Conservation (phyloP, 345 rosid species). For the Murraya paniculata region DNA sequence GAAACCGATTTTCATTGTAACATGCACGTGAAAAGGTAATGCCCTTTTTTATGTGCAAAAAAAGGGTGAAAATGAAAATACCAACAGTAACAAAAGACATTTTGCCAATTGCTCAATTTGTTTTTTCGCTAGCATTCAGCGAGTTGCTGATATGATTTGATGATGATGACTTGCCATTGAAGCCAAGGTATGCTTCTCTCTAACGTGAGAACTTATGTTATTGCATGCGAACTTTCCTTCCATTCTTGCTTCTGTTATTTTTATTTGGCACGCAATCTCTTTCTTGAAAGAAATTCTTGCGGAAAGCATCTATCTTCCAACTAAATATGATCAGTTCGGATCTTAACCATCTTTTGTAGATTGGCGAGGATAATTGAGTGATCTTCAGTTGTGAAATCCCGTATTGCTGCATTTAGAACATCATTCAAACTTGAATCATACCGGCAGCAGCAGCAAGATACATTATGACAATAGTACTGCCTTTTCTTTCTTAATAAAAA, state of each 20-base stretch:
- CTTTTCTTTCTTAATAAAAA: too few species aligned
- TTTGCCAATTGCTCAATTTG: too few species aligned
- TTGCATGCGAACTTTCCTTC: background rate
- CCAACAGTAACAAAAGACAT: too few species aligned
- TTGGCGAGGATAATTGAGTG: background rate
- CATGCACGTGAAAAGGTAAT: too few species aligned
- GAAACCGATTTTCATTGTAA: too few species aligned
- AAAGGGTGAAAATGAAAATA: too few species aligned
- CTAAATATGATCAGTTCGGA: background rate
- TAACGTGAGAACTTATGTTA: background rate
- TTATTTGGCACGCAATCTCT: background rate
- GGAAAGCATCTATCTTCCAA: background rate
- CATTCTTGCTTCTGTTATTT: background rate
- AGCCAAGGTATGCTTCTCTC: background rate
- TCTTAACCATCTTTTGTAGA: background rate
- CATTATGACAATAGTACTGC: background rate
- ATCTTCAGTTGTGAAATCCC: background rate
- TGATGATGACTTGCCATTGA: background rate
- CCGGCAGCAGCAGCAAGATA: background rate
- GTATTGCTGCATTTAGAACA: background rate
- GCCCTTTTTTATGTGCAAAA: too few species aligned
- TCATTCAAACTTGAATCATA: background rate
- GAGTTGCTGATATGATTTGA: too few species aligned
- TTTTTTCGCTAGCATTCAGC: too few species aligned
- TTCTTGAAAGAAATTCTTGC: background rate